Evolutionary conservation across 192 early-diverging fungal species (phyloP).

Genomic region (Coemansia sp.): DNA sequence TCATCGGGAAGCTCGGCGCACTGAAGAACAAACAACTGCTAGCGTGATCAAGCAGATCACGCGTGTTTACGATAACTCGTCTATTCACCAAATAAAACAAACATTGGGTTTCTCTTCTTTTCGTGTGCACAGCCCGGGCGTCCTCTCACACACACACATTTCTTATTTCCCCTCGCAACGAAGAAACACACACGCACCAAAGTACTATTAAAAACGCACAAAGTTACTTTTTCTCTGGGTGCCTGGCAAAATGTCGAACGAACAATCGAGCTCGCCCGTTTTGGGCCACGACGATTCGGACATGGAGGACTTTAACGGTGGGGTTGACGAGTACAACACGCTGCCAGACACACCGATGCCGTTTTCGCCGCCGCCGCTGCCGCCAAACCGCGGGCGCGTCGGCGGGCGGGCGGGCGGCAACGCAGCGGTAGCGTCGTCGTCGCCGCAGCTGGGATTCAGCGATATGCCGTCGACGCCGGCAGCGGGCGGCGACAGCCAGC

Average conservation of each 20-base stretch:
- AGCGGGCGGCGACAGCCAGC: constrained; percentile 20
- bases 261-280: not conserved
- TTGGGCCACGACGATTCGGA: constrained; percentile 1
- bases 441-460: constrained; percentile 43
- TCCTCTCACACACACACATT: no score
- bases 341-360: constrained; percentile 43
- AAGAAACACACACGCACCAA: no score
- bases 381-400: constrained; percentile 6
- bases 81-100: not conserved
- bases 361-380: constrained; percentile 32
- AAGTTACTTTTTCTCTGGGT: constrained; percentile 11
- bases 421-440: constrained; percentile 17
- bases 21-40: not conserved
- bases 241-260: constrained; percentile 19
- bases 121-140: no score
- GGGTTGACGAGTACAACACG: constrained; percentile 22
- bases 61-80: not conserved
- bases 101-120: not conserved
- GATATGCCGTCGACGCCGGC: constrained; percentile 37
- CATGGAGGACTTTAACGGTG: constrained; percentile 21
- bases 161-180: no score
- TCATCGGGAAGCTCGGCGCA: constrained; percentile 77
- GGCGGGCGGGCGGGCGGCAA: not conserved
- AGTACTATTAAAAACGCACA: not conserved
- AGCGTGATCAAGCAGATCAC: not conserved